A percentile compares a stretch with the other conserved stretches of the same genome.
phyloP scores from a whole-genome alignment of 345 rosid genomes.

The Psidium friedrichsthalianum region DNA sequence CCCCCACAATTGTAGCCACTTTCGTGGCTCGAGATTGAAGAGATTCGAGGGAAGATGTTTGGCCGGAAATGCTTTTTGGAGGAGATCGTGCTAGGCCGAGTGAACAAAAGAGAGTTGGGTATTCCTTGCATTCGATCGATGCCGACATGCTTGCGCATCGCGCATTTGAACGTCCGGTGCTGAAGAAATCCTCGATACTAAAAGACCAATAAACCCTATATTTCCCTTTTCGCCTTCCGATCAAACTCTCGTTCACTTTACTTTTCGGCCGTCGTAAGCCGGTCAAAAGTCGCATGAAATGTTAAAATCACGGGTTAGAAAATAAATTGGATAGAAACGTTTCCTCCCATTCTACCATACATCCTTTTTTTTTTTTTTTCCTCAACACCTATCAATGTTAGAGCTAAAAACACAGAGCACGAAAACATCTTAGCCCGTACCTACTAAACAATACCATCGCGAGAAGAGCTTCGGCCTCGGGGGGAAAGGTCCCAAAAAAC shows the following conservation, averaged over 20 bases:
- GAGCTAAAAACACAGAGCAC: neutral
- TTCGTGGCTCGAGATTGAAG: neutral
- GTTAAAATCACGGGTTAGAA: neutral
- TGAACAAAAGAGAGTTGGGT: neutral
- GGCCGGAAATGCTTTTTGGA: neutral
- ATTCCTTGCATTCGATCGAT: neutral
- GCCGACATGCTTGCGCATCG: accelerated
- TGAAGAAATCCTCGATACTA: neutral
- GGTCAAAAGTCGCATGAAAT: accelerated
- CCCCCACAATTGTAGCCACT: neutral
- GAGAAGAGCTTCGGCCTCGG: neutral
- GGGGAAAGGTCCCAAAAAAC: too few relatives aligned
- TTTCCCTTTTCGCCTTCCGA: neutral
- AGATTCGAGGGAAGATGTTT: neutral
- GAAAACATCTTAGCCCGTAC: neutral
- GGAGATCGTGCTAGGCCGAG: neutral
- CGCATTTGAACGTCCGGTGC: neutral
- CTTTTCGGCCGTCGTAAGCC: neutral
- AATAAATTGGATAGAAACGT: accelerated
- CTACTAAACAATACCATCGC: neutral
- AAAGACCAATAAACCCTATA: neutral
- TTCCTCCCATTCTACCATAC: neutral
- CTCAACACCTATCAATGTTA: neutral
- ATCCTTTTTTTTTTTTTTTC: neutral
- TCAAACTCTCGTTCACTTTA: neutral